A percentile compares a stretch with the other conserved stretches of the same genome.
phyloP scores from a whole-genome alignment of 495 filamentous ascomycete genomes.

The Chaetomium fimeti region DNA sequence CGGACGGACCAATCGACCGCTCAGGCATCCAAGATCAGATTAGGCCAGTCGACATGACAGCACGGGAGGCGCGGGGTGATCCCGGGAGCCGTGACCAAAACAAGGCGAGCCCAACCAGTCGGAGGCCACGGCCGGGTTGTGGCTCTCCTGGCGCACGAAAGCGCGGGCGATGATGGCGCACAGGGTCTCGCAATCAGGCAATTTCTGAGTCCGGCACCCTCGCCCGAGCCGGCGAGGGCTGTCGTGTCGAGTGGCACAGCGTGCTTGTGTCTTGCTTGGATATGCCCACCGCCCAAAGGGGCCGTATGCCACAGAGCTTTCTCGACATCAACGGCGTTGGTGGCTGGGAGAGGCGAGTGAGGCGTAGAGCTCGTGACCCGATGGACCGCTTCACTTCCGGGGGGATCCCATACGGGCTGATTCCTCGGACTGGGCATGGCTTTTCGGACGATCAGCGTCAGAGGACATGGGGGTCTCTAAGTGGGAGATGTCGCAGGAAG shows the following conservation, averaged over 20 bases:
- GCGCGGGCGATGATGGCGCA: not conserved
- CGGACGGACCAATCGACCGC: not conserved
- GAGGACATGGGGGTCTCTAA: not conserved
- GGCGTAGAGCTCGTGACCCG: not conserved
- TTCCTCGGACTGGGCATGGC: slow-evolving; percentile 1
- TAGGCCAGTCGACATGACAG: not conserved
- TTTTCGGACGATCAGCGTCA: not conserved
- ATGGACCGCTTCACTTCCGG: not conserved
- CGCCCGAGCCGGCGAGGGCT: not conserved
- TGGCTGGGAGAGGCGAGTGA: not conserved
- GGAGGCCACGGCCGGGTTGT: not conserved
- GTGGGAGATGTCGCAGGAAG: not conserved
- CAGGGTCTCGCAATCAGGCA: not conserved
- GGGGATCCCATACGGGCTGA: not conserved
- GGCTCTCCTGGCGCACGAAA: not conserved
- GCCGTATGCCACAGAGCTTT: not conserved
- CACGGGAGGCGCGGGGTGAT: not conserved
- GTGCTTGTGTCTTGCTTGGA: not conserved
- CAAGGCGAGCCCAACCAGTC: not conserved
- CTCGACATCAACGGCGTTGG: not conserved
- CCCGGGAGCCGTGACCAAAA: not conserved
- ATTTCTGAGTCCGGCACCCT: not conserved
- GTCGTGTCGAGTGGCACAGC: not conserved
- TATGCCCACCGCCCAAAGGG: not conserved
- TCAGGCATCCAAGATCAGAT: not conserved